phyloP scores from a whole-genome alignment of 2,329 filamentous ascomycete species.

The Thelonectria rubi region DNA sequence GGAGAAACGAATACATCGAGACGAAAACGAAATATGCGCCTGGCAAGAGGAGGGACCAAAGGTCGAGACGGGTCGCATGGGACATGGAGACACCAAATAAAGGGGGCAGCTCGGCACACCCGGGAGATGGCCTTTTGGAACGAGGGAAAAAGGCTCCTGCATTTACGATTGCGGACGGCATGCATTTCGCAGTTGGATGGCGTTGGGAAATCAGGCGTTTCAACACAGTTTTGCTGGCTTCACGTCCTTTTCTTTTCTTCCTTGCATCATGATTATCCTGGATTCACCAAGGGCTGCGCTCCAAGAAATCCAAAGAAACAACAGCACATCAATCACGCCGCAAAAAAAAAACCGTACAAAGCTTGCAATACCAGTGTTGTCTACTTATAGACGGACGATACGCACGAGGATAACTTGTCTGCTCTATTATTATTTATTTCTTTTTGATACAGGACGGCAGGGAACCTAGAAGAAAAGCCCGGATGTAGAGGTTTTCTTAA shows the following conservation, averaged over 20 bases:
- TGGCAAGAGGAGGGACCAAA: no score
- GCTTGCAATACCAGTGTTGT: slow-evolving; percentile 23
- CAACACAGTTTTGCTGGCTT: slow-evolving; percentile 16
- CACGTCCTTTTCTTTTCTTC: slow-evolving; percentile 1
- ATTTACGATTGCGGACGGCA: slow-evolving; percentile 30
- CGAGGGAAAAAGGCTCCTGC: slow-evolving; percentile 9
- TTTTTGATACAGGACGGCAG: background rate
- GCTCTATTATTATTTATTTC: no score
- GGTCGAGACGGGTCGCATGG: no score
- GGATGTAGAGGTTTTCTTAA: background rate
- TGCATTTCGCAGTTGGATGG: slow-evolving; percentile 32
- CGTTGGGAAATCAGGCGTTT: slow-evolving; percentile 31
- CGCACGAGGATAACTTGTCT: background rate
- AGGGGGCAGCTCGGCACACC: no score
- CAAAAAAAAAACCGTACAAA: slow-evolving; percentile 11
- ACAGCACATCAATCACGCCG: background rate
- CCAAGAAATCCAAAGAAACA: background rate
- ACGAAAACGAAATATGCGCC: no score
- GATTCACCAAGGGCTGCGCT: slow-evolving; percentile 10
- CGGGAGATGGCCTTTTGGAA: no score
- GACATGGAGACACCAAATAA: background rate
- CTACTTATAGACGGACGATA: slow-evolving; percentile 5
- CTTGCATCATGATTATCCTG: slow-evolving; percentile 6
- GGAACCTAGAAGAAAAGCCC: background rate
- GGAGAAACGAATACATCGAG: no score